phyloP scores from a whole-genome alignment of 257 asterid genomes.

The Asclepias syriaca region DNA sequence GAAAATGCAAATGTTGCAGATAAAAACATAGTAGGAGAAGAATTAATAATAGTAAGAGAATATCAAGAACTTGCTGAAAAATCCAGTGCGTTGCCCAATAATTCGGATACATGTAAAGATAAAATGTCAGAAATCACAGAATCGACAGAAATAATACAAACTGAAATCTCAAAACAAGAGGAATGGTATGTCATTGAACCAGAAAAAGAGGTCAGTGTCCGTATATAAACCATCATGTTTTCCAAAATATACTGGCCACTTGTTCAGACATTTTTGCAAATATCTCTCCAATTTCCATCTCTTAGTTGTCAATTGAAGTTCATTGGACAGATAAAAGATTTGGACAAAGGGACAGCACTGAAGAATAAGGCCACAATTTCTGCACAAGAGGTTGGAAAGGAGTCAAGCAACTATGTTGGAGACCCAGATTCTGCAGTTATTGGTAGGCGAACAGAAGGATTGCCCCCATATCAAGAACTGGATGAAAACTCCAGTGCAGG shows the following conservation, averaged over 20 bases:
- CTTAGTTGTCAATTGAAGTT: neutral
- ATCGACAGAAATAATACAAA: neutral
- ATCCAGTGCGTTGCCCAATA: neutral
- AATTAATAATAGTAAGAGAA: neutral
- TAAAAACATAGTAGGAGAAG: neutral
- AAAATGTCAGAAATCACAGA: neutral
- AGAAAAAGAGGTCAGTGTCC: constrained; percentile 2
- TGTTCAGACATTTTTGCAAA: neutral
- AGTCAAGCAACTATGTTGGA: neutral
- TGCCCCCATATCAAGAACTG: neutral
- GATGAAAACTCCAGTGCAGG: neutral
- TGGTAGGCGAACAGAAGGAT: too few relatives aligned
- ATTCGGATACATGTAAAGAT: neutral
- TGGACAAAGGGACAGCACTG: neutral
- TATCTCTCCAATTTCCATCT: neutral
- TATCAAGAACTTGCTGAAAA: neutral
- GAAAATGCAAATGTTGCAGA: neutral
- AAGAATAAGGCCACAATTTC: neutral
- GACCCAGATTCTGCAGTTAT: neutral
- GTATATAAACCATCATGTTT: neutral
- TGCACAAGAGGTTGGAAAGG: neutral
- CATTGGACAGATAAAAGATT: neutral
- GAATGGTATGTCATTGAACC: constrained; percentile 2
- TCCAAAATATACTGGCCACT: neutral
- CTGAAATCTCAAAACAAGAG: neutral